Conservation (phyloP, 1,139 yeast genomes). For the Sugiyamaella novakii region DNA sequence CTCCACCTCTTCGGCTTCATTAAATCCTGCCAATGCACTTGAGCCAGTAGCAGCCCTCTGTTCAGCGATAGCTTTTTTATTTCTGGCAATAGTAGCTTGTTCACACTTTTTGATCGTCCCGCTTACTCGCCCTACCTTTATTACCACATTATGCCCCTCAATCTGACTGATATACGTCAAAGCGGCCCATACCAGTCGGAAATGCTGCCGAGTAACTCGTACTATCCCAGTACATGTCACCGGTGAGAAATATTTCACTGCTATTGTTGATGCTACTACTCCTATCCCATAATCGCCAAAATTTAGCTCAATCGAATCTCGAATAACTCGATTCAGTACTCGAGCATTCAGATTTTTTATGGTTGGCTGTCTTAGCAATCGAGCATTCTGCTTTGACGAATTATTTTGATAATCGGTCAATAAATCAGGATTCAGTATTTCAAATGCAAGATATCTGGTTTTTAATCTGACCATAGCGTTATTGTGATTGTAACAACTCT, state of each 20-base stretch:
- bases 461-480: constrained; percentile 78
- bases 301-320: constrained; percentile 56
- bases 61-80: constrained; percentile 37
- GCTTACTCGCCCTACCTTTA: constrained; percentile 70
- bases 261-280: constrained; percentile 56
- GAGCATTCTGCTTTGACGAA: constrained; percentile 19
- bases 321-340: constrained; percentile 46
- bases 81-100: constrained; percentile 50
- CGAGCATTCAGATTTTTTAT: constrained; percentile 30
- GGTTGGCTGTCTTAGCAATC: constrained; percentile 30
- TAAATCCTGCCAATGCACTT: constrained; percentile 8
- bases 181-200: constrained; percentile 67
- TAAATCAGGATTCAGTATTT: constrained; percentile 61
- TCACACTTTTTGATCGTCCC: constrained; percentile 91
- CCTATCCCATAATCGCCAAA: constrained; percentile 86
- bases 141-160: constrained; percentile 54
- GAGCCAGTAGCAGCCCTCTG: constrained; percentile 4
- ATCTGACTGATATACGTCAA: constrained; percentile 62
- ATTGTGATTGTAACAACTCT: too few relatives aligned
- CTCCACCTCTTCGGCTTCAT: constrained; percentile 1
- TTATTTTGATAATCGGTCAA: constrained; percentile 39
- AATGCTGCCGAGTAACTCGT: constrained; percentile 70
- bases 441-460: constrained; percentile 80
- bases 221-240: constrained; percentile 84
- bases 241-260: constrained; percentile 75